Conservation (phyloP, 495 filamentous ascomycete species). For the Penicillium steckii region DNA sequence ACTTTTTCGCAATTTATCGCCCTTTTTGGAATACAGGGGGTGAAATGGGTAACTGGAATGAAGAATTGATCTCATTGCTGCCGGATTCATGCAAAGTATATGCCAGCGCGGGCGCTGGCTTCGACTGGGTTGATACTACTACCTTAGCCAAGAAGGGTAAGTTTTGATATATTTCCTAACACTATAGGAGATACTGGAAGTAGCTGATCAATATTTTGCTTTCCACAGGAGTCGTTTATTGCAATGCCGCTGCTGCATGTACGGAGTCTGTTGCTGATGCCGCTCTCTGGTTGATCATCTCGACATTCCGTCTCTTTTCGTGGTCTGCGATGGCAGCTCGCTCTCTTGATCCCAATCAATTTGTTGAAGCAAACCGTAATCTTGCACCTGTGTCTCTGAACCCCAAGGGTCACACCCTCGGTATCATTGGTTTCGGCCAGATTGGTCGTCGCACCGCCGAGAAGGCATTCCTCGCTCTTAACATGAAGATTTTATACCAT, state of each 20-base stretch:
- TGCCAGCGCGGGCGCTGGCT: slow-evolving; percentile 72
- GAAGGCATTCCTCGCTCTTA: slow-evolving; percentile 58
- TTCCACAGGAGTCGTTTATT: slow-evolving; percentile 62
- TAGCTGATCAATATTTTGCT: too few relatives aligned
- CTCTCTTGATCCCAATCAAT: slow-evolving; percentile 32
- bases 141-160: slow-evolving; percentile 65
- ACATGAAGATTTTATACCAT: slow-evolving; percentile 68
- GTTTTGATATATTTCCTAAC: slow-evolving; percentile 4
- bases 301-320: slow-evolving; percentile 61
- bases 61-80: slow-evolving; percentile 64
- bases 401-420: slow-evolving; percentile 42
- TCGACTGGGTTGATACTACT: slow-evolving; percentile 74
- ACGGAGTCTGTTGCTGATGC: slow-evolving; percentile 64
- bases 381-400: slow-evolving; percentile 58
- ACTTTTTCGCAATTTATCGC: slow-evolving; percentile 71
- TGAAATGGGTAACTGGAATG: slow-evolving; percentile 77
- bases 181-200: not conserved
- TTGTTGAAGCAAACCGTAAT: slow-evolving; percentile 55
- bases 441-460: slow-evolving; percentile 67
- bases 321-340: slow-evolving; percentile 55
- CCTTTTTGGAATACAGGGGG: slow-evolving; percentile 79
- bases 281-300: slow-evolving; percentile 61
- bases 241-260: slow-evolving; percentile 66
- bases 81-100: slow-evolving; percentile 65
- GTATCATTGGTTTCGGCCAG: slow-evolving; percentile 65